These are phyloP conservation scores for Fusarium sp. DNA, from an alignment of 2,329 filamentous ascomycete species.

Conservation along the genomic window DNA sequence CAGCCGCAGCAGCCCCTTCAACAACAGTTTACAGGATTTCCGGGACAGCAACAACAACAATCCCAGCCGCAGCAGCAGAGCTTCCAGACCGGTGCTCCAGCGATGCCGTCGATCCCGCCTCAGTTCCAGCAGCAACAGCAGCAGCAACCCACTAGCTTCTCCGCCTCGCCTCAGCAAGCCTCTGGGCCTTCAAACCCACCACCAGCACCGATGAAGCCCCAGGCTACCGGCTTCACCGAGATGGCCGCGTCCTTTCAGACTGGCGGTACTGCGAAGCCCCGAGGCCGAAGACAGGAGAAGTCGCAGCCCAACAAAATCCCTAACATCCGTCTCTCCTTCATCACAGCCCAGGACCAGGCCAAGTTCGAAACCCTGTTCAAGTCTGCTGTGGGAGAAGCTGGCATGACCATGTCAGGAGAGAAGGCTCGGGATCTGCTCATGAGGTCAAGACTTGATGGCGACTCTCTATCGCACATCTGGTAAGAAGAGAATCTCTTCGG, in stretches of 20 bases:
- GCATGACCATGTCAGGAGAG: conserved; percentile 89
- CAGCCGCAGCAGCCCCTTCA: conserved; percentile 70
- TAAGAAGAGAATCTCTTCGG: conserved; percentile 55
- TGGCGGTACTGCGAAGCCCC: conserved; percentile 56
- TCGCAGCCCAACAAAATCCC: conserved; percentile 78
- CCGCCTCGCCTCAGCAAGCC: conserved; percentile 61
- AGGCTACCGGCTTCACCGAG: conserved; percentile 72
- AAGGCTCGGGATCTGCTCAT: conserved; percentile 90
- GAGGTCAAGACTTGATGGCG: conserved; percentile 87
- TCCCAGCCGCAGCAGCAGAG: conserved; percentile 61
- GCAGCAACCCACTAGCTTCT: conserved; percentile 58
- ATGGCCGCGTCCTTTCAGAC: conserved; percentile 75
- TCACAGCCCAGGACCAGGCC: conserved; percentile 91
- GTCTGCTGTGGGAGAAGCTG: conserved; percentile 85
- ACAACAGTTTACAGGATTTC: conserved; percentile 75
- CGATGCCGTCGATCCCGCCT: conserved; percentile 68
- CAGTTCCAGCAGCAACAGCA: conserved; percentile 67
- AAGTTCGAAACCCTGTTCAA: conserved; percentile 99
- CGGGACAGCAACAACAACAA: conserved; percentile 56
- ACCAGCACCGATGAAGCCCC: conserved; percentile 71
- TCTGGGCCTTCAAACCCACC: conserved; percentile 61
- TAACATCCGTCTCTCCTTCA: conserved; percentile 93
- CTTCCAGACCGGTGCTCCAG: conserved; percentile 69
- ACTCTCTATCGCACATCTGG: conserved; percentile 93
- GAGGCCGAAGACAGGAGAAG: conserved; percentile 61